phyloP scores from a whole-genome alignment of 306 rosid genomes.

The Cajanus cajan region DNA sequence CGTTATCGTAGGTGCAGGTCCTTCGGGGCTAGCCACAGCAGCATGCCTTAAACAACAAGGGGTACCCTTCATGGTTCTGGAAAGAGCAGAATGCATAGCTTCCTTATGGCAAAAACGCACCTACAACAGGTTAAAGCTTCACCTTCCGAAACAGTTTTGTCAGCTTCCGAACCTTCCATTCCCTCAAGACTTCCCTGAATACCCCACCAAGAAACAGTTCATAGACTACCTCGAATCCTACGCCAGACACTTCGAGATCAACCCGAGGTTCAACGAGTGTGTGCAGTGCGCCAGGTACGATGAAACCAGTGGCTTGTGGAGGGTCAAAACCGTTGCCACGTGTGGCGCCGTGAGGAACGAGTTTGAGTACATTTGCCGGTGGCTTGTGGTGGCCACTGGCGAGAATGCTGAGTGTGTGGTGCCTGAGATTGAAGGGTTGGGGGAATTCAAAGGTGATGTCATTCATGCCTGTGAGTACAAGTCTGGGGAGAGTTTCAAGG shows the following conservation, averaged over 20 bases:
- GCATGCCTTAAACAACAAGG: constrained; percentile 84
- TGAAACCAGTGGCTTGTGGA: constrained; percentile 71
- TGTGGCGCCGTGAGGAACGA: constrained; percentile 27
- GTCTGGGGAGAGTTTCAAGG: constrained; percentile 69
- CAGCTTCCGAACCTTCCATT: constrained; percentile 81
- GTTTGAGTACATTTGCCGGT: constrained; percentile 74
- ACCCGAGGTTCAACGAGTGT: constrained; percentile 72
- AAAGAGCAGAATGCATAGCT: constrained; percentile 82
- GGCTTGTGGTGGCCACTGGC: constrained; percentile 94
- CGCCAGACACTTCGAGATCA: constrained; percentile 56
- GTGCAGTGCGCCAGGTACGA: constrained; percentile 70
- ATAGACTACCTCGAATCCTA: constrained; percentile 72
- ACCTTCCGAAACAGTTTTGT: constrained; percentile 92
- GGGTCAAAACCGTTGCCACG: constrained; percentile 54
- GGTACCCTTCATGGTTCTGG: constrained; percentile 77
- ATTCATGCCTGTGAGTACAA: constrained; percentile 76
- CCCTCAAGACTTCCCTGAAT: constrained; percentile 75
- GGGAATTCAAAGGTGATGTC: constrained; percentile 61
- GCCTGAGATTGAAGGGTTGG: constrained; percentile 73
- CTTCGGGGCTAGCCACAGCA: constrained; percentile 91
- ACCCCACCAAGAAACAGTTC: constrained; percentile 78
- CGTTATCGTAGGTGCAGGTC: constrained; percentile 90
- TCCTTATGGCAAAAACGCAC: constrained; percentile 91
- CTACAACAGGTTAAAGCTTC: constrained; percentile 84
- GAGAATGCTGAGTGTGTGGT: constrained; percentile 85